Evolutionary conservation across 768 basidiomycete genomes (phyloP).

Genomic region (Mrakia blollopis): DNA sequence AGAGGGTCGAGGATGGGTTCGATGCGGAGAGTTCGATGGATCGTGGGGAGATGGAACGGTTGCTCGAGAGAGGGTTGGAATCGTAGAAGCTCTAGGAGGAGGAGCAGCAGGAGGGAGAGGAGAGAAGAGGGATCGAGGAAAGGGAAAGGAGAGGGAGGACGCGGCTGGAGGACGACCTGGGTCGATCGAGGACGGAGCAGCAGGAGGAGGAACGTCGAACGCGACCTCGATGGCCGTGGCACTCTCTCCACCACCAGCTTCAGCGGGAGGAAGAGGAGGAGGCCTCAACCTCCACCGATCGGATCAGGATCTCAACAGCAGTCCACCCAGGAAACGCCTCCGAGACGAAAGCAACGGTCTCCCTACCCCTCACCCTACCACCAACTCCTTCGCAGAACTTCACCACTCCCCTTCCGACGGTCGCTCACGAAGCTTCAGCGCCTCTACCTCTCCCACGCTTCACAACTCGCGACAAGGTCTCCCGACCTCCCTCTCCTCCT

Average conservation of each 20-base stretch:
- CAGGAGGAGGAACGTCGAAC: neutral
- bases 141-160: slow-evolving; percentile 17
- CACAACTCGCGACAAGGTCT: neutral
- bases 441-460: neutral
- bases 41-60: neutral
- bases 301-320: slow-evolving; percentile 7
- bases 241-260: neutral
- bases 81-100: slow-evolving; percentile 15
- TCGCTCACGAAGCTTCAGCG: slow-evolving; percentile 3
- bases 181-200: neutral
- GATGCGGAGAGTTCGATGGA: slow-evolving; percentile 1
- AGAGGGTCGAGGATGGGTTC: slow-evolving; percentile 21
- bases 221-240: neutral
- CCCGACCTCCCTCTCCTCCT: slow-evolving; percentile 3
- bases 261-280: neutral
- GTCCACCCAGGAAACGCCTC: slow-evolving; percentile 29
- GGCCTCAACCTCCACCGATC: neutral
- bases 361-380: neutral
- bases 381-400: neutral
- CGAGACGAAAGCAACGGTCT: slow-evolving; percentile 20
- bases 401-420: neutral
- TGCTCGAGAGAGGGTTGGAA: slow-evolving; percentile 14
- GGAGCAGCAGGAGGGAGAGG: neutral
- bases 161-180: neutral
- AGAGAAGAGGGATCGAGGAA: slow-evolving; percentile 3